Conservation (phyloP, 1,139 yeast species). For the Chernovozyma aurita region DNA sequence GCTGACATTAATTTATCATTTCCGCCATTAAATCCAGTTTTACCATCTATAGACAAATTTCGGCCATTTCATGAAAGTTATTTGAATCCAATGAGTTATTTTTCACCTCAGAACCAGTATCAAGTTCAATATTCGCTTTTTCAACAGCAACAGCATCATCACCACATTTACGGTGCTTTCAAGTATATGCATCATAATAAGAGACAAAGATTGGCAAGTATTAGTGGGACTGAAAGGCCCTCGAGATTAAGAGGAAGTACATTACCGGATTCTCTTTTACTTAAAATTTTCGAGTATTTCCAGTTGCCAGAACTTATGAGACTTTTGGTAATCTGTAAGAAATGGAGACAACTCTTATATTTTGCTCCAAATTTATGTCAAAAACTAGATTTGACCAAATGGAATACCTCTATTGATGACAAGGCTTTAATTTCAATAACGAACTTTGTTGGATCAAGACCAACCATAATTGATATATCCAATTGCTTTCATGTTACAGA, state of each 20-base stretch:
- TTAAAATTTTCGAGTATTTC: slow-evolving; percentile 49
- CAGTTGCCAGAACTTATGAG: slow-evolving; percentile 56
- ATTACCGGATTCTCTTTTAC: slow-evolving; percentile 53
- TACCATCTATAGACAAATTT: slow-evolving; percentile 30
- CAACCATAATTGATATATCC: slow-evolving; percentile 56
- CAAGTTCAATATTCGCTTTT: too few species aligned
- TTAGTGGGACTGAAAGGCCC: slow-evolving; percentile 45
- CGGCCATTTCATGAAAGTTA: slow-evolving; percentile 10
- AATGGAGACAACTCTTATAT: slow-evolving; percentile 66
- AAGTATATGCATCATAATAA: slow-evolving; percentile 52
- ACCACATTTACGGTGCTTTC: slow-evolving; percentile 7
- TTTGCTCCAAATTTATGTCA: slow-evolving; percentile 50
- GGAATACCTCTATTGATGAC: slow-evolving; percentile 60
- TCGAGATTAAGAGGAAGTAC: slow-evolving; percentile 49
- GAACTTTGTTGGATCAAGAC: slow-evolving; percentile 68
- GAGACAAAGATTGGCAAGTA: slow-evolving; percentile 41
- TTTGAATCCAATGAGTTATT: slow-evolving; percentile 2
- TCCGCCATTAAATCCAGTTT: slow-evolving; percentile 35
- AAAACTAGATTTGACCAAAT: slow-evolving; percentile 51
- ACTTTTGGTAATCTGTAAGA: slow-evolving; percentile 49
- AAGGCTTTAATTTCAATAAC: slow-evolving; percentile 52
- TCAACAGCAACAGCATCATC: slow-evolving; percentile 1
- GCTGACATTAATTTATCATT: slow-evolving; percentile 10
- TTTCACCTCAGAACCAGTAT: slow-evolving; percentile 13
- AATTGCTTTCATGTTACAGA: slow-evolving; percentile 76